Conservation (phyloP, 495 filamentous ascomycete genomes). For the Umbilicaria muhlenbergii region DNA sequence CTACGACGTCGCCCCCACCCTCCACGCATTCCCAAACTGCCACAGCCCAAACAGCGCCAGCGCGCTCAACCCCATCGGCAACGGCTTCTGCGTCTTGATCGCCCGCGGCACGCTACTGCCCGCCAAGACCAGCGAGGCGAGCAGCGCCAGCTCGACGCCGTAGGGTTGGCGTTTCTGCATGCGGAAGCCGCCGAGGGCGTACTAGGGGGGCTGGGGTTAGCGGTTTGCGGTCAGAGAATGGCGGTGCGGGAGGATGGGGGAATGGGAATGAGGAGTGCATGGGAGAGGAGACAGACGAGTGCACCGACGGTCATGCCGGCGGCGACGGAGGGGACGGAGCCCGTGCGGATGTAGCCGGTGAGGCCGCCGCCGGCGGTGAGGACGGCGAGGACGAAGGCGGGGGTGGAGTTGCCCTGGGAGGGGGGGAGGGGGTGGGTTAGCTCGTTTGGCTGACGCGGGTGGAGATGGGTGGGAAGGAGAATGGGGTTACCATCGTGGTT, state of each 20-base stretch:
- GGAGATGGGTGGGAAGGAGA: too few relatives aligned
- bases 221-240: background rate
- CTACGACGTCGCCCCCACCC: constrained; percentile 3
- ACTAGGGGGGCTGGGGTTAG: constrained; percentile 17
- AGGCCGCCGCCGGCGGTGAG: constrained; percentile 78
- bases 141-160: constrained; percentile 57
- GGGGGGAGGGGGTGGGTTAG: background rate
- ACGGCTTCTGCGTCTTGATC: constrained; percentile 58
- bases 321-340: constrained; percentile 69
- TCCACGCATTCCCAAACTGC: constrained; percentile 44
- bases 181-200: constrained; percentile 55
- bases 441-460: too few relatives aligned
- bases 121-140: constrained; percentile 69
- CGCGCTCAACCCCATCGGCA: constrained; percentile 58
- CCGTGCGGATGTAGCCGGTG: constrained; percentile 68
- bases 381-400: constrained; percentile 58
- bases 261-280: background rate
- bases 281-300: constrained; percentile 23
- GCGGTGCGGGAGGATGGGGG: constrained; percentile 1
- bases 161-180: constrained; percentile 49
- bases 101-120: constrained; percentile 74
- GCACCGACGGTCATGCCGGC: constrained; percentile 71
- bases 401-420: constrained; percentile 5
- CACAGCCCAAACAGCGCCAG: constrained; percentile 49
- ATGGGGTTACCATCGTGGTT: too few relatives aligned